Percentiles rank a stretch among this genome's conserved stretches.
Conservation (phyloP, 2,329 filamentous ascomycete species). For the Verticillium dahliae region DNA sequence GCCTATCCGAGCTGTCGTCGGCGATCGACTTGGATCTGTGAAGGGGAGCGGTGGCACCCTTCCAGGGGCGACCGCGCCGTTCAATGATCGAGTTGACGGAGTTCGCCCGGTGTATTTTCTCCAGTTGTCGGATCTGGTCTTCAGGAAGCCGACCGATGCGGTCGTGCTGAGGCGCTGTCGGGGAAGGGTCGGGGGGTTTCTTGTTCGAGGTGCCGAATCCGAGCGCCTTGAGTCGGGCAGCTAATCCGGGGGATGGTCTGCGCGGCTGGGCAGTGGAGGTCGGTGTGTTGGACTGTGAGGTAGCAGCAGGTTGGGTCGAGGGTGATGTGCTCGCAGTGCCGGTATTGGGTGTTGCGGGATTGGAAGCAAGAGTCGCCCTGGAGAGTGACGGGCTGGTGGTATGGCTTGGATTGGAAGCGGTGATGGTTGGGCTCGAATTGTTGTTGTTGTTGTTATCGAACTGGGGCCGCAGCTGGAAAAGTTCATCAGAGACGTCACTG, state of each 20-base stretch:
- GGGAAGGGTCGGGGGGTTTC: conserved; percentile 21
- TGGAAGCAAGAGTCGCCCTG: neutral
- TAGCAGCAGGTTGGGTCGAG: conserved; percentile 7
- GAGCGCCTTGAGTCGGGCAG: conserved; percentile 58
- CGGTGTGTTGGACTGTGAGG: conserved; percentile 16
- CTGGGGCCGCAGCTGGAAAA: conserved; percentile 25
- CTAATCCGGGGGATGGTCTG: conserved; percentile 58
- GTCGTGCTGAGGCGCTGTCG: conserved; percentile 25
- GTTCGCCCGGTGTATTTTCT: conserved; percentile 57
- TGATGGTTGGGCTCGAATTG: conserved; percentile 9
- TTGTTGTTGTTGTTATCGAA: conserved; percentile 13
- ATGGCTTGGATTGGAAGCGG: conserved; percentile 6
- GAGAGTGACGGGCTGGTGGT: conserved; percentile 5
- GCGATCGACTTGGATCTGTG: conserved; percentile 24
- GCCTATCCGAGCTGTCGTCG: neutral
- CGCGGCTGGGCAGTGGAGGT: conserved; percentile 28
- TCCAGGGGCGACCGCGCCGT: conserved; percentile 67
- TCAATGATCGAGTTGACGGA: conserved; percentile 46
- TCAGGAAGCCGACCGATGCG: conserved; percentile 63
- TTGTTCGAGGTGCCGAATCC: conserved; percentile 46
- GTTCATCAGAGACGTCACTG: conserved; percentile 32
- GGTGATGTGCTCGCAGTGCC: conserved; percentile 13
- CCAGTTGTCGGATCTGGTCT: conserved; percentile 62
- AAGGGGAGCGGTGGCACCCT: conserved; percentile 53
- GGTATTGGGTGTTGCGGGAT: conserved; percentile 1